These are phyloP conservation scores for Colletotrichum endophyticum DNA, from an alignment of 2,329 filamentous ascomycete genomes.

Conservation along the genomic window DNA sequence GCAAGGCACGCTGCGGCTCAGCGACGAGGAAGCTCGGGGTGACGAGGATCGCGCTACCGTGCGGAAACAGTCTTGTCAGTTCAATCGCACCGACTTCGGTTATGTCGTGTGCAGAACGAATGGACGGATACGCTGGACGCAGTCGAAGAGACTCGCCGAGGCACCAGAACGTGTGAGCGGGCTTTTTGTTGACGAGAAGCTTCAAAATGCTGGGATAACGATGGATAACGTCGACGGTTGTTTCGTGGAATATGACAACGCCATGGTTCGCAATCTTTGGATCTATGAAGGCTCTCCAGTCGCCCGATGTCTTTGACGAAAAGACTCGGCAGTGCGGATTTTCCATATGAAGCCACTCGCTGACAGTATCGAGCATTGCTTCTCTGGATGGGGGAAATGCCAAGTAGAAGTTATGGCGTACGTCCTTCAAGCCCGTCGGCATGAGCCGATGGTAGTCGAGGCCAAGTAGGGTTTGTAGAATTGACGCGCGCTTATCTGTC, in stretches of 20 bases:
- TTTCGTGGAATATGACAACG: slow-evolving; percentile 51
- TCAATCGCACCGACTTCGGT: slow-evolving; percentile 1
- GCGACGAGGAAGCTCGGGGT: slow-evolving; percentile 47
- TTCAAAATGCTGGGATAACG: slow-evolving; percentile 41
- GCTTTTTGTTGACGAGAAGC: slow-evolving; percentile 32
- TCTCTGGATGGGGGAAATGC: slow-evolving; percentile 48
- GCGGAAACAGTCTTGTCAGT: slow-evolving; percentile 29
- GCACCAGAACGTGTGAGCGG: slow-evolving; percentile 41
- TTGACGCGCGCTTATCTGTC: background rate
- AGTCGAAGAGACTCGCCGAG: slow-evolving; percentile 39
- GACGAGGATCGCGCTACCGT: slow-evolving; percentile 39
- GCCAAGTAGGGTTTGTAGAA: slow-evolving; percentile 33
- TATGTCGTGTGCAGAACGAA: background rate
- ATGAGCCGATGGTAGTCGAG: slow-evolving; percentile 35
- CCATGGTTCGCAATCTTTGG: slow-evolving; percentile 26
- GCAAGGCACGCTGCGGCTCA: slow-evolving; percentile 36
- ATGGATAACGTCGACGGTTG: slow-evolving; percentile 39
- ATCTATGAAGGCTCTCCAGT: slow-evolving; percentile 50
- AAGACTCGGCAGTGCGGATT: slow-evolving; percentile 47
- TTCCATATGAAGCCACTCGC: slow-evolving; percentile 47
- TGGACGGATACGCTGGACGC: slow-evolving; percentile 20
- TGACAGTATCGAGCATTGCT: slow-evolving; percentile 41
- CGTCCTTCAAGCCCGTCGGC: slow-evolving; percentile 13
- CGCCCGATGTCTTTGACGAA: slow-evolving; percentile 43
- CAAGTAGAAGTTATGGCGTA: slow-evolving; percentile 48